Evolutionary conservation across 768 basidiomycete species (phyloP).

Genomic region (Russula brevipes): DNA sequence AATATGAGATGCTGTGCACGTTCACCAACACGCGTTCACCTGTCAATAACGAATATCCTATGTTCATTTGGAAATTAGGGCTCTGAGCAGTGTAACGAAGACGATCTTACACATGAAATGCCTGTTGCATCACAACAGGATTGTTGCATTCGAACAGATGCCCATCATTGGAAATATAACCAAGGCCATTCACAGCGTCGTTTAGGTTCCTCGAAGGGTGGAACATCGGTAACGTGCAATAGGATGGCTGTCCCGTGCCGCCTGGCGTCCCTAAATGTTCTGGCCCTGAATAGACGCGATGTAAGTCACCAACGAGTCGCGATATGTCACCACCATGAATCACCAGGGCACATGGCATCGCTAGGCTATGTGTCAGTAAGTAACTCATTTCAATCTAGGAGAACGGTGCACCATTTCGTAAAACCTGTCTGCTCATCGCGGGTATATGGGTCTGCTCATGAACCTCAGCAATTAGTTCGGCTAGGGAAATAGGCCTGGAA

Average conservation of each 20-base stretch:
- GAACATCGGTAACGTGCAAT: conserved; percentile 50
- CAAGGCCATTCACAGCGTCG: conserved; percentile 31
- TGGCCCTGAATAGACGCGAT: conserved; percentile 34
- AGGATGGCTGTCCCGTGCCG: conserved; percentile 44
- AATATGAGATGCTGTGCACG: conserved; percentile 1
- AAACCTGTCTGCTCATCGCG: conserved; percentile 50
- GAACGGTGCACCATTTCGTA: conserved; percentile 43
- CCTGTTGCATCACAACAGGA: conserved; percentile 47
- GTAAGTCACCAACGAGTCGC: neutral
- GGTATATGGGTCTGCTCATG: conserved; percentile 50
- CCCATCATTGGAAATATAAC: conserved; percentile 53
- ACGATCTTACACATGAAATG: conserved; percentile 53
- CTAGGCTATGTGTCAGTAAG: conserved; percentile 29
- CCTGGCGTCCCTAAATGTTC: conserved; percentile 40
- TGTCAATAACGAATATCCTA: conserved; percentile 50
- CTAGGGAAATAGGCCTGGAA: conserved; percentile 12
- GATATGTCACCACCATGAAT: no score
- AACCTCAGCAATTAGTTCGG: neutral
- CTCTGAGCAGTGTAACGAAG: neutral
- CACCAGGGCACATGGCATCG: conserved; percentile 50
- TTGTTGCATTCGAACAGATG: conserved; percentile 52
- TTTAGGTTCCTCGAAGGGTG: conserved; percentile 37
- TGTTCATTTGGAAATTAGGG: neutral
- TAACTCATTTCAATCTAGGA: neutral
- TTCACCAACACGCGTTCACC: conserved; percentile 34